These are phyloP conservation scores for Solanum ossicruentum DNA, from an alignment of 257 asterid genomes.

Conservation along the genomic window DNA sequence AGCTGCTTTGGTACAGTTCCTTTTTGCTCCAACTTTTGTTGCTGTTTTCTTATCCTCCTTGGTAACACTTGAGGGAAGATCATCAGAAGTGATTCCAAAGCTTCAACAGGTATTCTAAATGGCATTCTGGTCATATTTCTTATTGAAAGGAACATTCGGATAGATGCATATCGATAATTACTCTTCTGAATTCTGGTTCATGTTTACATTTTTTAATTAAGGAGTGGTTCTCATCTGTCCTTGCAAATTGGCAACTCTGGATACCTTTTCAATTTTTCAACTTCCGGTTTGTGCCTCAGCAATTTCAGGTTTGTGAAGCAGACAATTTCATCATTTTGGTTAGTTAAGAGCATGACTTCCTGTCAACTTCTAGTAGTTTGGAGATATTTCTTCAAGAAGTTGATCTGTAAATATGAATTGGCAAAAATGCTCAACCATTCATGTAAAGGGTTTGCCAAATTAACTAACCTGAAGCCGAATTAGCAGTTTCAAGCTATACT, in stretches of 20 bases:
- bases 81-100: conserved; percentile 52
- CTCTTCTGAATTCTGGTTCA: neutral
- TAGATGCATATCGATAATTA: neutral
- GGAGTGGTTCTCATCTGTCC: conserved; percentile 91
- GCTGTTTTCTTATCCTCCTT: conserved; percentile 46
- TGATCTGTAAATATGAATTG: neutral
- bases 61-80: conserved; percentile 54
- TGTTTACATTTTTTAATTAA: neutral
- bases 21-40: conserved; percentile 64
- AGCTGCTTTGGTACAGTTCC: conserved; percentile 33
- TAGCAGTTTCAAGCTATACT: neutral
- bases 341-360: neutral
- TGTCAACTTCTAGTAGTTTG: neutral
- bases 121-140: neutral
- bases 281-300: conserved; percentile 89
- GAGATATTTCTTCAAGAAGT: neutral
- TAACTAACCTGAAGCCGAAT: neutral
- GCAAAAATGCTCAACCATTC: neutral
- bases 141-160: neutral
- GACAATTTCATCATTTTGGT: neutral
- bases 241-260: conserved; percentile 97
- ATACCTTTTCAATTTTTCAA: conserved; percentile 92
- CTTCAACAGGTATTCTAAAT: conserved; percentile 55
- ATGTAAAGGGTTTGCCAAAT: neutral
- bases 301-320: conserved; percentile 59